Base-by-base conservation (phyloP, 495 filamentous ascomycete species). In the Trichoderma virens region DNA sequence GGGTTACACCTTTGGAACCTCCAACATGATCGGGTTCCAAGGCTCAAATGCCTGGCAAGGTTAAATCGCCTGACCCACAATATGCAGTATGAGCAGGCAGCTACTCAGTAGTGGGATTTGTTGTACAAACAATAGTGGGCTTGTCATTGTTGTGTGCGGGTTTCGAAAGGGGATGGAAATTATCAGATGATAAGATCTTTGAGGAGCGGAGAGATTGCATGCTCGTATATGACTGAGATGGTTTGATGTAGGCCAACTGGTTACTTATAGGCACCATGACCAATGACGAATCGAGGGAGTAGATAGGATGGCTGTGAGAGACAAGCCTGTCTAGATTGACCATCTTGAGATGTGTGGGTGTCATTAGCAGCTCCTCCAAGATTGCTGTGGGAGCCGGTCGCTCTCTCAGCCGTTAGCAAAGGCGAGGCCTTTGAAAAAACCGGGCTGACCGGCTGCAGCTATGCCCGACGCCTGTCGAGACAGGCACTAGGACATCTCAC, bases 391-490 rank as follows among this genome's bases (percentile, higher is more conserved):
- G 25, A 56, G 28, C 8, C 51, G 23, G 9, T 27, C 25, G 25
- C 5, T 16, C 51, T 7, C 28, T 35, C 5, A 35, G 32, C 32
- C 11, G 51, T 35, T 35, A 30, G 51, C 43, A 47, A 54, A 56
- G 16, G 51, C 23, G 25, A 56, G 23, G 51, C 25, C 23, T 56
- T 28, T 56, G 51, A 56, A 56, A 56, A 56, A 56, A 56, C 25
- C 51, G 51, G 51, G 25, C 51, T 56, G 51, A n/a, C 51, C 51
- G 51, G 51, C 51, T 56, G 51, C 51, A 56, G 27, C 51, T 30
- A 28, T 56, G 51, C 51, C 51, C 51, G 51, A 56, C 51, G 51
- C 51, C 28, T 56, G 51, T 56, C 23, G 28, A 56, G 51, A 56
- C 51, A 27, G 51, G 27, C 51, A 28, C 51, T 56, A 56, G 20